A percentile compares a stretch with the other conserved stretches of the same genome.
These are phyloP conservation scores for Westerdykella sp. DNA, from an alignment of 2,329 filamentous ascomycete species.

Conservation along the genomic window DNA sequence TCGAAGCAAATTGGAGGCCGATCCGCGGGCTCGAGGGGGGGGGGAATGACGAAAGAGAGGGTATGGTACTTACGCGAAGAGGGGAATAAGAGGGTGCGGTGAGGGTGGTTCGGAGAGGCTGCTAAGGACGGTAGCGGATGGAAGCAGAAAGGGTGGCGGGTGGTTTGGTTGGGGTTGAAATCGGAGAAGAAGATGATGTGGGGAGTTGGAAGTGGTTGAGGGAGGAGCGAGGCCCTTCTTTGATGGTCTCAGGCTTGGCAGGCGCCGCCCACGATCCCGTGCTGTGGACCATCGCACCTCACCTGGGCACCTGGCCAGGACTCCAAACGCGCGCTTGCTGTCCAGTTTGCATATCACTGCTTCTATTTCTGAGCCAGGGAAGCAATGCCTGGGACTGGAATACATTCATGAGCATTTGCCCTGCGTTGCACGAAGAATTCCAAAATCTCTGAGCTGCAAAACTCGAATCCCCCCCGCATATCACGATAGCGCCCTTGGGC, in stretches of 20 bases:
- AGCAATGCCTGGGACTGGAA: no score
- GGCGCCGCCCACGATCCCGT: no score
- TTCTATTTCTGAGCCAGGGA: no score
- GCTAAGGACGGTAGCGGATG: constrained; percentile 8
- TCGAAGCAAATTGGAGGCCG: constrained; percentile 24
- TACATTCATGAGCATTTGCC: no score
- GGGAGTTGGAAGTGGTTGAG: not conserved
- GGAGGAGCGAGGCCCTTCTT: not conserved
- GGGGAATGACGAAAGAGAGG: constrained; percentile 20
- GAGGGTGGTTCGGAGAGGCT: constrained; percentile 7
- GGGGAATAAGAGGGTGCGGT: constrained; percentile 9
- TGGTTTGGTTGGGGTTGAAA: not conserved
- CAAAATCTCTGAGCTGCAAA: no score
- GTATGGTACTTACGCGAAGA: constrained; percentile 23
- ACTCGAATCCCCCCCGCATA: no score
- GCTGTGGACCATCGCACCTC: no score
- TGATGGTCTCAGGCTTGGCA: not conserved
- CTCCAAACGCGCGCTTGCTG: no score
- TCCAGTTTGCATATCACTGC: no score
- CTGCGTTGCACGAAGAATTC: no score
- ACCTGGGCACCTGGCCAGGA: no score
- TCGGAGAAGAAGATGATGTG: not conserved
- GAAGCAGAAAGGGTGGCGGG: not conserved
- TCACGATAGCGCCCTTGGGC: no score
- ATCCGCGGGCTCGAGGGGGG: constrained; percentile 18